Evolutionary conservation across 129 eudicot species (phyloP).

Genomic region (Saposhnikovia divaricata): DNA sequence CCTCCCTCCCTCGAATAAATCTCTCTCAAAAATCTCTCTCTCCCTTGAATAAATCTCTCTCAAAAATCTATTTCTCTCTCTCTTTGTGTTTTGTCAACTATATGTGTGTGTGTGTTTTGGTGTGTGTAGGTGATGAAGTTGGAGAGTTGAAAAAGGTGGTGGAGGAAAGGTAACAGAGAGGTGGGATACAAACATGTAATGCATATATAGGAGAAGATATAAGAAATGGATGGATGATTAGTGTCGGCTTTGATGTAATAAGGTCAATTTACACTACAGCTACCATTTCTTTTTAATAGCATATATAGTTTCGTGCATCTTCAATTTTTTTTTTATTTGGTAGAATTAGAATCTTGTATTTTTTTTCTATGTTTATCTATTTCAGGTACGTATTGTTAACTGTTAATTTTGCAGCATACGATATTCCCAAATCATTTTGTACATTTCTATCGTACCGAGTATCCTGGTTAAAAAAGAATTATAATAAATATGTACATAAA

Average conservation of each 20-base stretch:
- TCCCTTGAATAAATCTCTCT: too few species aligned
- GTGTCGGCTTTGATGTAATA: constrained; percentile 5
- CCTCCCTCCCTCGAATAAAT: too few species aligned
- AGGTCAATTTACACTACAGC: not conserved
- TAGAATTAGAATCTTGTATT: not conserved
- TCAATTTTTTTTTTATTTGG: not conserved
- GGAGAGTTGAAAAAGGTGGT: not conserved
- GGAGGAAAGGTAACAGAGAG: not conserved
- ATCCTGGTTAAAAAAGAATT: not conserved
- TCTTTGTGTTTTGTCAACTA: too few species aligned
- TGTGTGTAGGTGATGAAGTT: too few species aligned
- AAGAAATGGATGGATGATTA: not conserved
- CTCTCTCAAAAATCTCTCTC: too few species aligned
- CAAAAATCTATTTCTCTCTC: too few species aligned
- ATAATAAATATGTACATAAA: too few species aligned
- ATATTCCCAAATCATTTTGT: not conserved
- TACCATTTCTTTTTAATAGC: too few species aligned
- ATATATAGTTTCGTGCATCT: too few species aligned
- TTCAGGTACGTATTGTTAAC: too few species aligned
- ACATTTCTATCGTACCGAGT: not conserved
- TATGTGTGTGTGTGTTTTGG: too few species aligned
- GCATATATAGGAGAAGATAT: not conserved
- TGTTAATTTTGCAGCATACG: not conserved
- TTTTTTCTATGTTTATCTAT: too few species aligned
- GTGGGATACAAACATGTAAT: not conserved